Evolutionary conservation across 129 eudicot species (phyloP).

Genomic region (Arctium lappa): DNA sequence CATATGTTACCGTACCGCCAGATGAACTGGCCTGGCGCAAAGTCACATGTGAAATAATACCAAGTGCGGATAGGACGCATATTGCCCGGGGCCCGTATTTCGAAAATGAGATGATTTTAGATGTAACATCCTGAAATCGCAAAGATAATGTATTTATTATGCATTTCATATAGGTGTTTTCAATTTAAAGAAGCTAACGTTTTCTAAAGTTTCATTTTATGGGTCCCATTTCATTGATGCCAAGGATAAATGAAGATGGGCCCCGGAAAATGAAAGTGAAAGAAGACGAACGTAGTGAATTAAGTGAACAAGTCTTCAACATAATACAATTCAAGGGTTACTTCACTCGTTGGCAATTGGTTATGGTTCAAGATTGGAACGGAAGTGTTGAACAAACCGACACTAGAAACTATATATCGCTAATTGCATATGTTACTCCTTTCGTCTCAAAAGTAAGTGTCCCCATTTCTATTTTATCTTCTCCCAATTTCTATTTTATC

Average conservation of each 20-base stretch:
- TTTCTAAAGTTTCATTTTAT: not conserved
- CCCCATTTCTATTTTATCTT: not conserved
- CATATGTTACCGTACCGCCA: constrained; percentile 71
- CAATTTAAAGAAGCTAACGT: not conserved
- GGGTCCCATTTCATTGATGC: not conserved
- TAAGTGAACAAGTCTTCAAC: not conserved
- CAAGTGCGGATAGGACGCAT: constrained; percentile 67
- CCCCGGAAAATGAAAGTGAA: not conserved
- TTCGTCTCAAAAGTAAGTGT: not conserved
- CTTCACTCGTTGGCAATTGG: not conserved
- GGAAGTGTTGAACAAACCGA: not conserved
- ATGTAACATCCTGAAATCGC: constrained; percentile 59
- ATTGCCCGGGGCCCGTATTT: constrained; percentile 74
- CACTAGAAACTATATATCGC: not conserved
- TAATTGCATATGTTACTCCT: not conserved
- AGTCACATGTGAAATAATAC: constrained; percentile 66
- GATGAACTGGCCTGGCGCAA: constrained; percentile 58
- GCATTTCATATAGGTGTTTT: not conserved
- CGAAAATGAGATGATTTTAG: constrained; percentile 54
- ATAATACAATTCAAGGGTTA: not conserved
- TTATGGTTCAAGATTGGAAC: not conserved
- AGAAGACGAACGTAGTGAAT: not conserved
- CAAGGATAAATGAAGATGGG: not conserved
- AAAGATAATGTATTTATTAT: constrained; percentile 13
- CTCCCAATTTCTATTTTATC: not conserved